These are phyloP conservation scores for Venturia aucupariae DNA, from an alignment of 2,329 filamentous ascomycete species.

Conservation along the genomic window DNA sequence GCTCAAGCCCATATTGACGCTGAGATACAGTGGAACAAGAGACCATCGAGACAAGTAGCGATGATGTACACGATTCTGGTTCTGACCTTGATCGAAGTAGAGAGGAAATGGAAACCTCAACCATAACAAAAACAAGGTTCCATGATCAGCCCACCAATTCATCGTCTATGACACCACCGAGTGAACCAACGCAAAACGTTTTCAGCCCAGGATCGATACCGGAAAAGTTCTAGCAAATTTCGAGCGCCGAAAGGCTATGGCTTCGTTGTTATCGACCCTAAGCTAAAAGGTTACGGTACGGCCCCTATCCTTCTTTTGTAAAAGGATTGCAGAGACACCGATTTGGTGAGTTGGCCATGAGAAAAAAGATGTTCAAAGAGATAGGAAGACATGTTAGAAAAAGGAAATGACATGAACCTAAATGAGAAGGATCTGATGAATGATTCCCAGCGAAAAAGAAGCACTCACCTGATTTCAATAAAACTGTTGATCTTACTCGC, in stretches of 20 bases:
- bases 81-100: neutral
- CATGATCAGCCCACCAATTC: too few relatives aligned
- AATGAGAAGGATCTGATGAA: neutral
- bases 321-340: too few relatives aligned
- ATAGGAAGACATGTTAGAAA: neutral
- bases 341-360: too few relatives aligned
- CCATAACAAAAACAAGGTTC: too few relatives aligned
- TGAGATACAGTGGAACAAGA: neutral
- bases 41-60: neutral
- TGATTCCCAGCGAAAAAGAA: neutral
- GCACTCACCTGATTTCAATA: neutral
- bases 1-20: neutral
- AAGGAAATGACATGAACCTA: neutral
- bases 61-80: neutral
- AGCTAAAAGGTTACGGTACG: too few relatives aligned
- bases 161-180: neutral
- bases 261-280: too few relatives aligned
- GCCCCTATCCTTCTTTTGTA: too few relatives aligned
- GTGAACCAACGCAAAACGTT: neutral
- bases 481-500: neutral
- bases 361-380: neutral
- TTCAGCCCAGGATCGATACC: neutral
- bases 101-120: too few relatives aligned
- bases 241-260: neutral
- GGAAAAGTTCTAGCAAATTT: neutral